These are phyloP conservation scores for Pythium dissotocum DNA, from an alignment of 352 stramenopile genomes.

Conservation along the genomic window DNA sequence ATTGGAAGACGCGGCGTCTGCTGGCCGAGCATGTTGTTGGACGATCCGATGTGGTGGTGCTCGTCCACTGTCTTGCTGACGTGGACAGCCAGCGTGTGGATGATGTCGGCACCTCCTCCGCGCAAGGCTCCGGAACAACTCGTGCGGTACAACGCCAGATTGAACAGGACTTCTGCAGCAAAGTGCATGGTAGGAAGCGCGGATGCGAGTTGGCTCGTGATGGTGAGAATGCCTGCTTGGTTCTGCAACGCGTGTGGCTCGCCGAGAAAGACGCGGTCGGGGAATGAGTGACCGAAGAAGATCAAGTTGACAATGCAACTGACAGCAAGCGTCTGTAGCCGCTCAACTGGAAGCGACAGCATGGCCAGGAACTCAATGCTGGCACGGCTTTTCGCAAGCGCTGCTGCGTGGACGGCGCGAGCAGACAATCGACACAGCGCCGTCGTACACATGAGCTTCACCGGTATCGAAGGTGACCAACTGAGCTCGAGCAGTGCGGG, in stretches of 20 bases:
- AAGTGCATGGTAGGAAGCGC: slow-evolving; percentile 47
- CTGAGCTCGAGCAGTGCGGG: slow-evolving; percentile 67
- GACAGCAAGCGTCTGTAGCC: slow-evolving; percentile 61
- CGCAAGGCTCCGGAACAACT: slow-evolving; percentile 56
- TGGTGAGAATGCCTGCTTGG: slow-evolving; percentile 62
- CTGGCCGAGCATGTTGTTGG: slow-evolving; percentile 15
- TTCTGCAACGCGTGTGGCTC: slow-evolving; percentile 71
- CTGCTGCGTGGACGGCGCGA: slow-evolving; percentile 33
- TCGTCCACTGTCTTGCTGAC: slow-evolving; percentile 50
- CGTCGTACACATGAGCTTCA: slow-evolving; percentile 69
- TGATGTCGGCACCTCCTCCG: slow-evolving; percentile 58
- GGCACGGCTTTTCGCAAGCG: slow-evolving; percentile 38
- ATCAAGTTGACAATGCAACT: slow-evolving; percentile 76
- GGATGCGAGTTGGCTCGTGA: slow-evolving; percentile 53
- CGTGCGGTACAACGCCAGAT: slow-evolving; percentile 61
- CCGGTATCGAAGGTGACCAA: slow-evolving; percentile 61
- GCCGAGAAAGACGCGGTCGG: slow-evolving; percentile 73
- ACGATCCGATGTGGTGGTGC: slow-evolving; percentile 19
- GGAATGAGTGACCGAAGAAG: slow-evolving; percentile 57
- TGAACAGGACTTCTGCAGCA: slow-evolving; percentile 65
- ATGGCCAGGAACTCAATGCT: slow-evolving; percentile 75
- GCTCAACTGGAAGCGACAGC: slow-evolving; percentile 53
- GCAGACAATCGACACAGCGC: slow-evolving; percentile 64
- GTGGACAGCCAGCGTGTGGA: slow-evolving; percentile 48
- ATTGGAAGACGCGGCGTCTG: slow-evolving; percentile 16